These are phyloP conservation scores for Stenocarpella maydis DNA, from an alignment of 2,329 filamentous ascomycete species.

Conservation along the genomic window DNA sequence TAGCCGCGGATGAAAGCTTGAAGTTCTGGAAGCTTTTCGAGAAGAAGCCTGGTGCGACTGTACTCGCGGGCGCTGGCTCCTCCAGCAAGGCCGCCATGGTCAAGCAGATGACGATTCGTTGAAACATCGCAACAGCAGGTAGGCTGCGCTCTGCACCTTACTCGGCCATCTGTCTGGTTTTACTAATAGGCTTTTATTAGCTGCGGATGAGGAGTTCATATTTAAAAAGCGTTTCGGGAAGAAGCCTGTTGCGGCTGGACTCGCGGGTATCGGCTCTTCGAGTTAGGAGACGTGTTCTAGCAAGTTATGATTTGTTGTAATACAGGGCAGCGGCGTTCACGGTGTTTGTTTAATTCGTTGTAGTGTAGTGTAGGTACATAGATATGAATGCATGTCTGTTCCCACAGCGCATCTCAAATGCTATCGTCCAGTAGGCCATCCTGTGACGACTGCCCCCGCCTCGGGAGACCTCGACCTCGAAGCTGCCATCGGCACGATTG, in stretches of 20 bases:
- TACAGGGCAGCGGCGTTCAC: background rate
- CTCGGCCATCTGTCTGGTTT: slow-evolving; percentile 25
- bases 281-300: slow-evolving; percentile 89
- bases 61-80: slow-evolving; percentile 70
- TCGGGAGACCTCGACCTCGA: background rate
- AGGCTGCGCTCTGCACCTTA: slow-evolving; percentile 45
- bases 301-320: slow-evolving; percentile 89
- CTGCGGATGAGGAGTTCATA: slow-evolving; percentile 96
- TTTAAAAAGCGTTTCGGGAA: slow-evolving; percentile 99
- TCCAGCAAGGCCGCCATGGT: slow-evolving; percentile 84
- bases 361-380: background rate
- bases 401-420: background rate
- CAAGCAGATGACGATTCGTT: slow-evolving; percentile 96
- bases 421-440: background rate
- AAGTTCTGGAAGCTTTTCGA: slow-evolving; percentile 99
- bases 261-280: slow-evolving; percentile 71
- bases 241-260: slow-evolving; percentile 79
- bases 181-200: slow-evolving; percentile 51
- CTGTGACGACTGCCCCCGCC: background rate
- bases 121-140: slow-evolving; percentile 82
- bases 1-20: slow-evolving; percentile 91
- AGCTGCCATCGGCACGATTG: background rate
- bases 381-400: background rate
- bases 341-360: background rate
- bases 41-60: slow-evolving; percentile 86